Evolutionary conservation across 768 basidiomycete genomes (phyloP), one percentile per base, ranked within the genome.

Genomic region (Kwoniella mangroviensis): DNA sequence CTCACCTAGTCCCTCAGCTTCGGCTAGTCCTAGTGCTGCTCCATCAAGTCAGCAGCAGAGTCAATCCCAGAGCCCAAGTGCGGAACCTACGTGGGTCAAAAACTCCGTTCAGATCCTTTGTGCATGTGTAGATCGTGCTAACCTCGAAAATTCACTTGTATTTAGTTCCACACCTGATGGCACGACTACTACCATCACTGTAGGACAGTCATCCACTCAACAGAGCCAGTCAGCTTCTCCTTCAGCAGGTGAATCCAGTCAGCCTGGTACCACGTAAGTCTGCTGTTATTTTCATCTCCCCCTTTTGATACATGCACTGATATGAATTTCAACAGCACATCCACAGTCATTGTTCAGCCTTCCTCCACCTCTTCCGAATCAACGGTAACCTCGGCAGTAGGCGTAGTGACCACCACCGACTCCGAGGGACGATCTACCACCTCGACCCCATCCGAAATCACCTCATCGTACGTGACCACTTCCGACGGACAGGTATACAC

Each of bases 401-500:
- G 69, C 43, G 53, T 73, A 43, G 58, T 82, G 24, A 81, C 79
- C 22, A 80, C 81, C 2, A 83, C 83, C 49, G 75, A 82, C 63
- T 42, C 75, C 2, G 13, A 61, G 2, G 80, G 79, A 7, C 53
- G 60, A n/a, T 61, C 62, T 3, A 56, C 80, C 12, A 81, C 81
- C 43, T 71, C 79, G 40, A 73, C 73, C 1, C 83, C 82, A 7
- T 65, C 79, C 1, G 58, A 67, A 22, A 68, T 80, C 62, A 82
- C 83, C 52, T 79, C 81, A 13, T 57, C 74, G 21, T 55, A 74
- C 53, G 69, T 76, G 2, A 78, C 79, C 22, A 79, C 80, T 3
- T 70, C 82, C 22, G 69, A 75, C 56, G 83, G 83, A 6, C 68
- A 65, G 22, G 77, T 81, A 26, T 76, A 74, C 67, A 84, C 83